Evolutionary conservation across 225 moss, liverwort and hornwort species (phyloP), one percentile per base, ranked within the genome.

Genomic region (Sphagnum contortum): DNA sequence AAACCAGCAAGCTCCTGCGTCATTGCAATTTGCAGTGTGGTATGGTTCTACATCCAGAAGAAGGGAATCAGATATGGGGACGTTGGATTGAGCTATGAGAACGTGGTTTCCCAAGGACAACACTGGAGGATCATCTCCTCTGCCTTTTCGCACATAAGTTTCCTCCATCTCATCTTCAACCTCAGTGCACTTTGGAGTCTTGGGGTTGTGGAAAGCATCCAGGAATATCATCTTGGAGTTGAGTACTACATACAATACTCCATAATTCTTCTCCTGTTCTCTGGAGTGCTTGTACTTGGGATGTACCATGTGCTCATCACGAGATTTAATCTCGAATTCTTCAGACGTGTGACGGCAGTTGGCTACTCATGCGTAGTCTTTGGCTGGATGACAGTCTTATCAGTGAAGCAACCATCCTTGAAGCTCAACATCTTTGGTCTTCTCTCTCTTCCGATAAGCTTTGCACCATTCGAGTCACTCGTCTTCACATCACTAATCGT

Each of bases 171-270:
- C 75, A 81, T 98, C 68, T 98, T 98, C 80, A 98, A 98, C 66
- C 91, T 93, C 89, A 98, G 98, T 61, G 87, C 98, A 48, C 76
- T 98, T 6, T 98, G 98, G 98, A 98, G 91, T 81, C 87, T 98
- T 11, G 93, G 91, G 50, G 74, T 93, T 45, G 74, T 98, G 60
- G 98, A 98, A 69, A 79, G 80, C 59, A 71, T 79, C 55, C 73
- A 75, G 44, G 77, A 67, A 45, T 76, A 86, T 66, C 78, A 84
- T 49, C 81, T 98, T 56, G 98, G 98, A 60, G 79, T 84, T 3
- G 61, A 84, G n/a, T 98, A 84, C 70, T 98, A 98, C 61, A 63
- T 98, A 47, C 93, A 91, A 60, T 87, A 98, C 49, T 86, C 93
- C 46, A 71, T 93, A 52, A 77, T 98, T 8, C 70, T 98, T 69